phyloP scores from a whole-genome alignment of 2,329 filamentous ascomycete genomes.

The Laburnicola sp. region DNA sequence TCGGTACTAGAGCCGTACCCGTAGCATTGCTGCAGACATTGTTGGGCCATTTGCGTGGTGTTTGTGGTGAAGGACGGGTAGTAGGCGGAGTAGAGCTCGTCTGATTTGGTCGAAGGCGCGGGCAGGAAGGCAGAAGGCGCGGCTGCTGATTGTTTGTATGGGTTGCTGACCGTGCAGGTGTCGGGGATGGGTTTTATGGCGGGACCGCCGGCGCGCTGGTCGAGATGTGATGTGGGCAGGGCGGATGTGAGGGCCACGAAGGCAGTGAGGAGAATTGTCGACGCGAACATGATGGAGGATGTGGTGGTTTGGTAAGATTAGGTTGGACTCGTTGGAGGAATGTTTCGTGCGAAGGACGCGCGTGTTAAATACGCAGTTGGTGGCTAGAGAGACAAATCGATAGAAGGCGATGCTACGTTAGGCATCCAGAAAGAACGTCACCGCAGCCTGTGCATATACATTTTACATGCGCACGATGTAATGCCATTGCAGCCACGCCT shows the following conservation, averaged over 20 bases:
- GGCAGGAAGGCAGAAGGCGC: slow-evolving; percentile 31
- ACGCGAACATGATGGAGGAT: slow-evolving; percentile 5
- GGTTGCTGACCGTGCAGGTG: slow-evolving; percentile 41
- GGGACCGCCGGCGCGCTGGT: slow-evolving; percentile 42
- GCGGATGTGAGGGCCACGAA: slow-evolving; percentile 7
- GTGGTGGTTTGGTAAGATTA: too few relatives aligned
- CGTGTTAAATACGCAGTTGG: slow-evolving; percentile 1
- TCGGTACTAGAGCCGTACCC: slow-evolving; percentile 41
- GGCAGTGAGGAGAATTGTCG: slow-evolving; percentile 3
- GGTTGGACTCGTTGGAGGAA: neutral
- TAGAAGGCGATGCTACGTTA: neutral
- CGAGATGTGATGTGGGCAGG: slow-evolving; percentile 3
- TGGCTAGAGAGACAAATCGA: slow-evolving; percentile 2
- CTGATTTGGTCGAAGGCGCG: slow-evolving; percentile 19
- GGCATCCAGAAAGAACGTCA: neutral
- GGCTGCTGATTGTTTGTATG: slow-evolving; percentile 24
- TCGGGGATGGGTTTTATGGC: slow-evolving; percentile 37
- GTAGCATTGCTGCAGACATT: slow-evolving; percentile 49
- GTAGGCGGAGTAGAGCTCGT: slow-evolving; percentile 35
- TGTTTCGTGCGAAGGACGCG: neutral
- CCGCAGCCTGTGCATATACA: neutral
- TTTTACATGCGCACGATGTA: neutral
- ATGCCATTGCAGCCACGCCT: slow-evolving; percentile 1
- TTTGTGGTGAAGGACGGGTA: slow-evolving; percentile 38
- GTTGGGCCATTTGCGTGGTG: slow-evolving; percentile 30